Base-by-base conservation (phyloP, 176 grass and related monocot species). In the Dendrocalamus sinicus region DNA sequence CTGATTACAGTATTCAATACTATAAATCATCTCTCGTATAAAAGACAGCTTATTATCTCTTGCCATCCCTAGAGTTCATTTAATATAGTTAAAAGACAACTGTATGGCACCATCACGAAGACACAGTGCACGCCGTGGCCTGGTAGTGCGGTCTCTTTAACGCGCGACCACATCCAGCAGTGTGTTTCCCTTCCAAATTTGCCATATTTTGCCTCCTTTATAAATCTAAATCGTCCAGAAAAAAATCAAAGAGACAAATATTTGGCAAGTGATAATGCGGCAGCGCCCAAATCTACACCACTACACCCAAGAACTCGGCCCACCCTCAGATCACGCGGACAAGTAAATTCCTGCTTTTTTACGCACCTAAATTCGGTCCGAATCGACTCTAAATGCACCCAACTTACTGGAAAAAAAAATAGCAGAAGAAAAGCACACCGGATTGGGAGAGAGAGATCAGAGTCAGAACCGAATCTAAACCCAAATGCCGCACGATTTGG, bases 401-500 rank as follows among this genome's bases (percentile, higher is more conserved):
- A 70, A n/a, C 53, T 32, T 26, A 30, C 76, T 9, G 22, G 26
- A 47, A 65, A 14, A n/a, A 2, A 80, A 62, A 67, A 24, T 3
- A 67, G 9, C 22, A 12, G 47, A 57, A 73, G 73, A 43, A 35
- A 16, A 24, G 8, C 9, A 4, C 58, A 43, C 22, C 57, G 12
- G 44, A 76, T 30, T 74, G 26, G 23, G 45, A 8, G 43, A 48
- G n/a, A 32, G 43, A 32, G 24, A 16, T 39, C 9, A 35, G 35
- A 54, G n/a, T 1, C 19, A 3, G 72, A 66, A 20, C 79, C 19
- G 11, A 59, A 67, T 47, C 67, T 50, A 24, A 3, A 66, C 67
- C 59, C 73, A 73, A 79, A 32, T 83, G 50, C 84, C 57, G 48
- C 82, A 67, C 40, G 30, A 68, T 47, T 77, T 11, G 32, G 62